Evolutionary conservation across 202 grass and related monocot genomes (phyloP), one percentile per base, ranked within the genome.

Genomic region (Panicum virgatum): DNA sequence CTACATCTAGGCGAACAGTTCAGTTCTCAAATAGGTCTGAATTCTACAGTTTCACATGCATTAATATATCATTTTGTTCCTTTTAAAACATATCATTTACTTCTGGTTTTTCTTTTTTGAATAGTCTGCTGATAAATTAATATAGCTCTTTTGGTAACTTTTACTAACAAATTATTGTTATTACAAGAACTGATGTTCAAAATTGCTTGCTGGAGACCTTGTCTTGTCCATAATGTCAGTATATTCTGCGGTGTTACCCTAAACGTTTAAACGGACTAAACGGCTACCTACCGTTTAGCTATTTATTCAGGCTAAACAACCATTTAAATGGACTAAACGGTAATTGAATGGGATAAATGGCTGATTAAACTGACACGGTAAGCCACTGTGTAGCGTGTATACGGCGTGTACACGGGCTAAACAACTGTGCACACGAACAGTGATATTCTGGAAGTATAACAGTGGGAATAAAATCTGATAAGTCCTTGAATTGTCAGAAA

Each of bases 11-110:
- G 71, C 75, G 96, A 81, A 99, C 96, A 86, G 96, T 99, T 80
- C 93, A 99, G 73, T 99, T 99, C 86, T 99, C 96, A 58, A 99
- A 99, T 74, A 88, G 96, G 93, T 99, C 92, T 66, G 23, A 9
- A 54, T 69, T 58, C 38, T 27, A 23, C 20, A 57, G n/a, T 57
- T 78, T 83, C 37, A 70, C 76, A 70, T 64, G 44, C 43, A 65
- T 37, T 23, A 16, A 57, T 64, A 72, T 34, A 34, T 34, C 32
- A 34, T 34, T 5, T 34, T 34, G 3, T 34, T 34, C 32, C 3
- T 34, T 34, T 34, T 34, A 34, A 34, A 34, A 34, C 32, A 4
- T 56, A 77, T 78, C 16, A 16, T 43, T 25, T 75, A 25, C 53
- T 57, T 57, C 9, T 23, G 53, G 9, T 34, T 34, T 34, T 34